Evolutionary conservation across 2,329 filamentous ascomycete species (phyloP).

Genomic region (Colletotrichum euphorbiae): DNA sequence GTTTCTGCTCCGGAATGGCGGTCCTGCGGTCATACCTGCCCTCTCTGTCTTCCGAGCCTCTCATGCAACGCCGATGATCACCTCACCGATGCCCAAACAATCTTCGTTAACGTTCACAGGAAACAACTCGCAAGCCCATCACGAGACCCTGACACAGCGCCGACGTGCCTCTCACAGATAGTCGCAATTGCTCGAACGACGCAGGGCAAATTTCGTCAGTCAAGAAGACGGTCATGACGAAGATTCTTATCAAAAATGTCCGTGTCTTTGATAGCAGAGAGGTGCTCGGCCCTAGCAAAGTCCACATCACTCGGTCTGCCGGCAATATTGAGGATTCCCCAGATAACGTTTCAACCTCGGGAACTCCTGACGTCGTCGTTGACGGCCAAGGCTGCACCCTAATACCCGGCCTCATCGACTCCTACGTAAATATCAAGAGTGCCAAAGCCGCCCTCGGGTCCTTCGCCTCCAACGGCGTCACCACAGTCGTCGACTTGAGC

Average conservation of each 20-base stretch:
- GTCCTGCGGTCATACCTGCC: too few relatives aligned
- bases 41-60: too few relatives aligned
- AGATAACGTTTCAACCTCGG: not conserved
- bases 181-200: too few relatives aligned
- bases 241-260: constrained; percentile 26
- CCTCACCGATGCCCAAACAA: too few relatives aligned
- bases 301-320: constrained; percentile 18
- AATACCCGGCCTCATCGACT: constrained; percentile 30
- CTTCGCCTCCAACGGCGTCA: constrained; percentile 21
- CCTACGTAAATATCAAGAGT: constrained; percentile 20
- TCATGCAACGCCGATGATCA: too few relatives aligned
- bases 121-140: too few relatives aligned
- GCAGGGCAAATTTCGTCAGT: too few relatives aligned
- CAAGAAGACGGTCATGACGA: not conserved
- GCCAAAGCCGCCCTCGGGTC: constrained; percentile 12
- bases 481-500: constrained; percentile 31
- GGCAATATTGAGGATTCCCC: constrained; percentile 1
- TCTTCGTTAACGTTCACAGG: too few relatives aligned
- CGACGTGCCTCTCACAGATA: too few relatives aligned
- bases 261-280: constrained; percentile 40
- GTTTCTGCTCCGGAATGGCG: too few relatives aligned
- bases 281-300: not conserved
- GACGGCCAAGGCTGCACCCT: constrained; percentile 25
- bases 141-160: too few relatives aligned
- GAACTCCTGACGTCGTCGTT: not conserved